A percentile compares a stretch with the other conserved stretches of the same genome.
phyloP scores from a whole-genome alignment of 2,329 filamentous ascomycete species.

The Nemania sp. region DNA sequence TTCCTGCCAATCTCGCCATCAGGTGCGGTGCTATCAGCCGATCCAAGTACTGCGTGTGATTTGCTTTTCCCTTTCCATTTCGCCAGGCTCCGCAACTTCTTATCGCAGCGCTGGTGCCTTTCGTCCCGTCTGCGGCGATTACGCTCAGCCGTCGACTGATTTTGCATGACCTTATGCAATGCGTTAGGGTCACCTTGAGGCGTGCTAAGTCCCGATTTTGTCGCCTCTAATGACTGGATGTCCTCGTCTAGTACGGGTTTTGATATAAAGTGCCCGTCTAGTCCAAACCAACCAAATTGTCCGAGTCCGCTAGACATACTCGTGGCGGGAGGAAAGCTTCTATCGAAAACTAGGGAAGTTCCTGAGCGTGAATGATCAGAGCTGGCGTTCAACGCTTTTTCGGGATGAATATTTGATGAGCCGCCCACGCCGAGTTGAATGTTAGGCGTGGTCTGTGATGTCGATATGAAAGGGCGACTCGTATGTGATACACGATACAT shows the following conservation, averaged over 20 bases:
- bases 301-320: conserved; percentile 38
- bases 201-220: neutral
- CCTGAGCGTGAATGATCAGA: conserved; percentile 21
- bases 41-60: neutral
- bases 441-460: conserved; percentile 24
- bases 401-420: neutral
- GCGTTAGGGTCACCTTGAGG: conserved; percentile 37
- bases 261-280: conserved; percentile 44
- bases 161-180: conserved; percentile 39
- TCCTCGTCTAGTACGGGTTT: conserved; percentile 35
- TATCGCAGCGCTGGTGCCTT: conserved; percentile 40
- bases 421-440: neutral
- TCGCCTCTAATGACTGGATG: conserved; percentile 9
- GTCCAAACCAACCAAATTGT: conserved; percentile 39
- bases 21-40: neutral
- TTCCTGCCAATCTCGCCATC: conserved; percentile 7
- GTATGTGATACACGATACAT: conserved; percentile 38
- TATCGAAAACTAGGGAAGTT: conserved; percentile 20
- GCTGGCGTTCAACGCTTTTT: conserved; percentile 14
- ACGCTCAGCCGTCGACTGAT: conserved; percentile 43
- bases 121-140: conserved; percentile 43
- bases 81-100: conserved; percentile 35
- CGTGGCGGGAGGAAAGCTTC: conserved; percentile 38
- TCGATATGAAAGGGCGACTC: conserved; percentile 31
- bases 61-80: conserved; percentile 41